Percentiles rank a stretch among this genome's conserved stretches.
Conservation (phyloP, 345 rosid genomes). For the Salix arbutifolia region DNA sequence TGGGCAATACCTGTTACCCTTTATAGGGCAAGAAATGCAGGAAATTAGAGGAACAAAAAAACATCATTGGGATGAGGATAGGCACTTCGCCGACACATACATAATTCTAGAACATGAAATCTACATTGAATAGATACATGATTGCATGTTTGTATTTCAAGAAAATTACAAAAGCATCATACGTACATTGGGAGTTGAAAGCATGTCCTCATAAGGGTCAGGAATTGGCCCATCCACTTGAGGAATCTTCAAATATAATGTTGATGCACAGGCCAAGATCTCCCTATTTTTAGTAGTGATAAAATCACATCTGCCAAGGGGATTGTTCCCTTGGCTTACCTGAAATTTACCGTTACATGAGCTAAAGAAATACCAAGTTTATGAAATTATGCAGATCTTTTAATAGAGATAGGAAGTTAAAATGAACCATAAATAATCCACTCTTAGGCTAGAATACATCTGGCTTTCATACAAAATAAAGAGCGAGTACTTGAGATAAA, state of each 20-base stretch:
- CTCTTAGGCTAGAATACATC: background rate
- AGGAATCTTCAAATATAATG: conserved; percentile 53
- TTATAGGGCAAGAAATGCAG: background rate
- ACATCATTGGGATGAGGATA: background rate
- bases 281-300: conserved; percentile 18
- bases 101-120: background rate
- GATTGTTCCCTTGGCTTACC: conserved; percentile 30
- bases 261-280: conserved; percentile 12
- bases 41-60: background rate
- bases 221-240: conserved; percentile 94
- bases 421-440: background rate
- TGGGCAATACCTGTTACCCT: background rate
- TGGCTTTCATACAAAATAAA: background rate
- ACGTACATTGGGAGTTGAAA: conserved; percentile 93
- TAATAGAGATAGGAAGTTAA: background rate
- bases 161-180: background rate
- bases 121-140: background rate
- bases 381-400: background rate
- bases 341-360: conserved; percentile 21
- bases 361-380: background rate
- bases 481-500: background rate
- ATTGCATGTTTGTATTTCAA: background rate
- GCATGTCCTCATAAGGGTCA: conserved; percentile 84
- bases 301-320: conserved; percentile 11
- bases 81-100: background rate